phyloP scores from a whole-genome alignment of 2,329 filamentous ascomycete species.

The Fusarium transvaalense region DNA sequence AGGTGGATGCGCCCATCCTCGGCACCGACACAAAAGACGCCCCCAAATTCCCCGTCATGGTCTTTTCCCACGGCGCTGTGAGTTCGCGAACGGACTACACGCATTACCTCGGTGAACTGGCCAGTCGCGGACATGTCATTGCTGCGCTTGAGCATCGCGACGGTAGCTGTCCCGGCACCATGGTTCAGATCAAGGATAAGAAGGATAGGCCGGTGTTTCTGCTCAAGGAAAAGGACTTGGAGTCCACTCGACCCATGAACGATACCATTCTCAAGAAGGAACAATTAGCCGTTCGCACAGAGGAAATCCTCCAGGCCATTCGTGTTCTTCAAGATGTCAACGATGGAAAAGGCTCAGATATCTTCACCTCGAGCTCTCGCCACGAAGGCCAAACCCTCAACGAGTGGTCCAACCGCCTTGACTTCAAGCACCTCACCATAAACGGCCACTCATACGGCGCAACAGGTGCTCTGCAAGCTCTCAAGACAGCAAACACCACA shows the following conservation, averaged over 20 bases:
- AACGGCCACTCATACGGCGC: conserved; percentile 76
- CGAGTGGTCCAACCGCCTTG: conserved; percentile 66
- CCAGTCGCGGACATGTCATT: conserved; percentile 62
- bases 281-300: conserved; percentile 64
- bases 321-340: conserved; percentile 58
- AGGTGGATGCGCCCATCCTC: conserved; percentile 60
- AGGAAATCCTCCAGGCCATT: conserved; percentile 62
- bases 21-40: conserved; percentile 40
- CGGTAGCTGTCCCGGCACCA: conserved; percentile 62
- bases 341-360: conserved; percentile 52
- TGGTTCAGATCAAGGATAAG: conserved; percentile 52
- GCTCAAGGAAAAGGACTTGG: conserved; percentile 54
- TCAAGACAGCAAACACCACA: conserved; percentile 58
- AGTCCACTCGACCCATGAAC: conserved; percentile 52
- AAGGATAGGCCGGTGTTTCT: conserved; percentile 51
- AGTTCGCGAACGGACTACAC: conserved; percentile 65
- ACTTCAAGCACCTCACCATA: conserved; percentile 66
- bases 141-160: conserved; percentile 66
- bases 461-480: conserved; percentile 70
- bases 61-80: conserved; percentile 67
- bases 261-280: conserved; percentile 56
- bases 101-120: conserved; percentile 63
- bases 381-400: conserved; percentile 61
- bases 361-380: conserved; percentile 59
- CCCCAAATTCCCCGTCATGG: conserved; percentile 57